phyloP scores from a whole-genome alignment of 345 rosid genomes.

The Triadica sebifera region DNA sequence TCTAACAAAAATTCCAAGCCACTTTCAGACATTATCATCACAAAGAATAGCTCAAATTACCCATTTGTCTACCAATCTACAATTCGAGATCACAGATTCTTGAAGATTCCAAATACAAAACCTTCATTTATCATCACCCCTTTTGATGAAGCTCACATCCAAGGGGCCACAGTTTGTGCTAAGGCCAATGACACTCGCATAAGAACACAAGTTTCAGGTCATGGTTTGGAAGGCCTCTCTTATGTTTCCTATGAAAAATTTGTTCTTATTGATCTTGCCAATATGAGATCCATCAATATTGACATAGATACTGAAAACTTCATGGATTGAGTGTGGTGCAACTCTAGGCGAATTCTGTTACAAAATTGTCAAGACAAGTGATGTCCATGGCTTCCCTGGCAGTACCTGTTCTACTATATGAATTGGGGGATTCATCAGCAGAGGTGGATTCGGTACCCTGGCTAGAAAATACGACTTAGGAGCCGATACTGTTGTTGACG shows the following conservation, averaged over 20 bases:
- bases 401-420: constrained; percentile 1
- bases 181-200: not conserved
- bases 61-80: constrained; percentile 21
- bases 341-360: constrained; percentile 16
- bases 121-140: constrained; percentile 14
- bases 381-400: constrained; percentile 16
- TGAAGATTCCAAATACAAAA: constrained; percentile 14
- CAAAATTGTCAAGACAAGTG: constrained; percentile 14
- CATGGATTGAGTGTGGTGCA: constrained; percentile 18
- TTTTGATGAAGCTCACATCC: constrained; percentile 3
- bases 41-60: constrained; percentile 4
- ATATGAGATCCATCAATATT: constrained; percentile 2
- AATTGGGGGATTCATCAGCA: constrained; percentile 16
- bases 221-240: constrained; percentile 19
- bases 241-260: constrained; percentile 9
- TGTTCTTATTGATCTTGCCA: constrained; percentile 9
- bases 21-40: constrained; percentile 18
- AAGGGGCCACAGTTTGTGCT: constrained; percentile 6
- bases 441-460: constrained; percentile 15
- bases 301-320: constrained; percentile 8
- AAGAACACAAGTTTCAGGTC: constrained; percentile 18
- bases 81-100: constrained; percentile 23
- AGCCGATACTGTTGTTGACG: constrained; percentile 15
- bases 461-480: constrained; percentile 11
- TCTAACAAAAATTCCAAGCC: constrained; percentile 16